phyloP scores from a whole-genome alignment of 1,139 yeast genomes.

The Pichia sp. region DNA sequence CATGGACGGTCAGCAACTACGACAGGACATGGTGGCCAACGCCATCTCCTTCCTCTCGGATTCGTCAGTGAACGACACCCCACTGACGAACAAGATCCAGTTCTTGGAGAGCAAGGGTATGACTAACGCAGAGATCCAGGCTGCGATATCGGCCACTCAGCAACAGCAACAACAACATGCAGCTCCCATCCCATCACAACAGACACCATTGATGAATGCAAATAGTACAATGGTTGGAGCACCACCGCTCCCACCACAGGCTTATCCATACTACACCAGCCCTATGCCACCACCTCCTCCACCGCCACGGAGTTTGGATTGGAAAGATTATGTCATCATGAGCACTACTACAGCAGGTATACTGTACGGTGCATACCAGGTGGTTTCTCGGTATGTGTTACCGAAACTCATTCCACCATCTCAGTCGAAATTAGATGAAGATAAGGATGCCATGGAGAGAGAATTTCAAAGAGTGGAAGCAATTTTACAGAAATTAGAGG shows the following conservation, averaged over 20 bases:
- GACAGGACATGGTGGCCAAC: slow-evolving; percentile 57
- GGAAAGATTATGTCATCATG: slow-evolving; percentile 97
- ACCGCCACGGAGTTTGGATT: slow-evolving; percentile 75
- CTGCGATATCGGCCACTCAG: slow-evolving; percentile 52
- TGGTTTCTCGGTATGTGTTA: slow-evolving; percentile 67
- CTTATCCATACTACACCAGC: slow-evolving; percentile 5
- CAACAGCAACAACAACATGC: too few species aligned
- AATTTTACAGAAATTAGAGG: slow-evolving; percentile 61
- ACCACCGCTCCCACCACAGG: neutral
- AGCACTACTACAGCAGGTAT: slow-evolving; percentile 96
- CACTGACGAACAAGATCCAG: slow-evolving; percentile 78
- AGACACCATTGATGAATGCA: too few species aligned
- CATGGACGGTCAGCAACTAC: neutral
- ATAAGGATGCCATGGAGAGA: slow-evolving; percentile 70
- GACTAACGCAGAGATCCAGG: slow-evolving; percentile 72
- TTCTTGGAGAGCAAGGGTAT: slow-evolving; percentile 84
- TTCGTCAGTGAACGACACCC: slow-evolving; percentile 66
- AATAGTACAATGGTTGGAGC: too few species aligned
- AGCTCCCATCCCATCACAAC: slow-evolving; percentile 4
- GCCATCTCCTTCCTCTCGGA: slow-evolving; percentile 82
- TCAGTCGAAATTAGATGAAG: slow-evolving; percentile 71
- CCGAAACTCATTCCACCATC: slow-evolving; percentile 85
- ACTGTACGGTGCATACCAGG: slow-evolving; percentile 77
- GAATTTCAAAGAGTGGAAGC: slow-evolving; percentile 79
- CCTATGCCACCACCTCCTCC: slow-evolving; percentile 46